Conservation (phyloP, 192 early-diverging fungal genomes). For the Gonapodya sp. region DNA sequence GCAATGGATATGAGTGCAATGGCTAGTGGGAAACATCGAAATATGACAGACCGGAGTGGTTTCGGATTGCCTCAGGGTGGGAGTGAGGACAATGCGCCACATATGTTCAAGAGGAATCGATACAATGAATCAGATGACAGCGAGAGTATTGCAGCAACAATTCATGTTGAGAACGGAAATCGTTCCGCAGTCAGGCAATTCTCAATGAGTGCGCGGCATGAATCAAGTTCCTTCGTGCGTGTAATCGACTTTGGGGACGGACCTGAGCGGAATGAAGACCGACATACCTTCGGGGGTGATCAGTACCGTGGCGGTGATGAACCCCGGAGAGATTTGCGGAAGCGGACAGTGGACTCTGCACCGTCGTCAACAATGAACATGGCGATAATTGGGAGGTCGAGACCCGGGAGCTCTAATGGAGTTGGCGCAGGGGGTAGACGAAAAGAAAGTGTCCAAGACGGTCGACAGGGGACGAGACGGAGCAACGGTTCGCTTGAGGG, state of each 20-base stretch:
- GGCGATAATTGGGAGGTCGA: background rate
- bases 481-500: no score
- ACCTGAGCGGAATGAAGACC: background rate
- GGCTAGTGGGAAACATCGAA: background rate
- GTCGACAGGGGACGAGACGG: no score
- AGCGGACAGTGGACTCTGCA: background rate
- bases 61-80: background rate
- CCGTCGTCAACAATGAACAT: background rate
- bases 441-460: background rate
- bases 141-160: background rate
- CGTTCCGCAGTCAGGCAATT: no score
- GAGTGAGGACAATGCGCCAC: background rate
- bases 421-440: background rate
- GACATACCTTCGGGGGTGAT: background rate
- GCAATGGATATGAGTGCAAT: background rate
- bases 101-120: background rate
- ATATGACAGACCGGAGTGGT: background rate
- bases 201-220: no score
- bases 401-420: background rate
- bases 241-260: background rate
- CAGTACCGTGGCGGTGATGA: background rate
- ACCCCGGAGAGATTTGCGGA: background rate
- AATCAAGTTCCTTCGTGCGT: background rate
- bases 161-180: background rate
- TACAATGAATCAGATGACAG: background rate